Percentiles rank a stretch among this genome's conserved stretches.
Evolutionary conservation across 1,139 yeast genomes (phyloP).

Genomic region (Arxiozyma heterogenica): DNA sequence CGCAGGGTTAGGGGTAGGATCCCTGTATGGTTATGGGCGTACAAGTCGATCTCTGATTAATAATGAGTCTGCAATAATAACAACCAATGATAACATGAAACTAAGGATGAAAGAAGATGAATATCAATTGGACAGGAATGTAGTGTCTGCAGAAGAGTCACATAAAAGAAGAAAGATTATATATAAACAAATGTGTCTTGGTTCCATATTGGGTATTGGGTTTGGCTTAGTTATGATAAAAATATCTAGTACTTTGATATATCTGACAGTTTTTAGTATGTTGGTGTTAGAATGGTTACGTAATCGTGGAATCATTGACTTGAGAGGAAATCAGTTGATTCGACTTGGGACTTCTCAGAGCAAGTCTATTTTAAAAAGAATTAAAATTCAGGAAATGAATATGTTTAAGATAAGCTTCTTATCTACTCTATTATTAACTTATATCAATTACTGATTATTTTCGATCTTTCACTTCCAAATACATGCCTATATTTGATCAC

Average conservation of each 20-base stretch:
- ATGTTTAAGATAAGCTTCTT: slow-evolving; percentile 19
- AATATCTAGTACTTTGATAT: slow-evolving; percentile 15
- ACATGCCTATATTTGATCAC: no score
- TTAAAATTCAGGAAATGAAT: slow-evolving; percentile 6
- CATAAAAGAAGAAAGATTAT: background rate
- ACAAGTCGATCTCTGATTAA: background rate
- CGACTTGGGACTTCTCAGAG: slow-evolving; percentile 5
- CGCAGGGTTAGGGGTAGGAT: slow-evolving; percentile 1
- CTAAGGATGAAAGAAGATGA: background rate
- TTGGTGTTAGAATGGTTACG: slow-evolving; percentile 20
- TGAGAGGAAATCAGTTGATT: slow-evolving; percentile 8
- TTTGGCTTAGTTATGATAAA: slow-evolving; percentile 18
- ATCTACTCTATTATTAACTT: slow-evolving; percentile 15
- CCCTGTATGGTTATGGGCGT: background rate
- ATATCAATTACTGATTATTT: slow-evolving; percentile 7
- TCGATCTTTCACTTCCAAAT: background rate
- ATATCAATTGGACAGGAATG: background rate
- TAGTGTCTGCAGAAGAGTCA: background rate
- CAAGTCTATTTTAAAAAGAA: slow-evolving; percentile 3
- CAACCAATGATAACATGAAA: background rate
- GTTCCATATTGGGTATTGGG: slow-evolving; percentile 20
- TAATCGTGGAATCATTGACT: slow-evolving; percentile 15
- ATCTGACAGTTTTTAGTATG: slow-evolving; percentile 13
- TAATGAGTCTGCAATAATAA: background rate
- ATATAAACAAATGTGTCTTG: slow-evolving; percentile 19